Conservation (phyloP, 1,284 basidiomycete genomes). For the Puccinia hordei region DNA sequence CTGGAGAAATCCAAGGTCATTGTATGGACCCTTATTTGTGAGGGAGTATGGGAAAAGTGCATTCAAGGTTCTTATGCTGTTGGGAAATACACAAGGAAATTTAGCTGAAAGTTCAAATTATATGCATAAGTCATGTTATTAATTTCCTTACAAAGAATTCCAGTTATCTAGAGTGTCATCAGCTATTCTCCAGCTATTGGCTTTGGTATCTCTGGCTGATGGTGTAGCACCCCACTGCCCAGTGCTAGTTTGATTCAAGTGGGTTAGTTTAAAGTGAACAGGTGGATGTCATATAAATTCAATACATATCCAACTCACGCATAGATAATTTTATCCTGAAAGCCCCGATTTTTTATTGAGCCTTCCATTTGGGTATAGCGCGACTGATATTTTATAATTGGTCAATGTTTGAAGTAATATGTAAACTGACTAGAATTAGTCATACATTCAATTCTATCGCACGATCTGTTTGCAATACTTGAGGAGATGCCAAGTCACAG, state of each 20-base stretch:
- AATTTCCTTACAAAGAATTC: conserved; percentile 31
- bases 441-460: conserved; percentile 23
- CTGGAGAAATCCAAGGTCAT: conserved; percentile 37
- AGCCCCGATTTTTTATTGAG: neutral
- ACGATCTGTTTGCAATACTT: conserved; percentile 1
- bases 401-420: neutral
- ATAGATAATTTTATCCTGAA: conserved; percentile 15
- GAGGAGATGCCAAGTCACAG: conserved; percentile 14
- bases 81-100: neutral
- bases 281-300: neutral
- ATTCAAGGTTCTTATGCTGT: conserved; percentile 35
- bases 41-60: conserved; percentile 12
- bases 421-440: neutral
- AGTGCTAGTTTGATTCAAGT: conserved; percentile 6
- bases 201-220: neutral
- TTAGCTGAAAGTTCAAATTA: neutral
- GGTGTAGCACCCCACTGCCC: conserved; percentile 38
- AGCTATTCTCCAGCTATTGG: conserved; percentile 34
- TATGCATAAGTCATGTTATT: too few species aligned
- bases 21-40: conserved; percentile 20
- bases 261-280: neutral
- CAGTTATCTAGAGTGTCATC: conserved; percentile 29
- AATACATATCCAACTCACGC: conserved; percentile 9
- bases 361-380: conserved; percentile 37
- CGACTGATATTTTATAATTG: neutral